Evolutionary conservation across 345 rosid species (phyloP).

Genomic region (Syzygium jambos): DNA sequence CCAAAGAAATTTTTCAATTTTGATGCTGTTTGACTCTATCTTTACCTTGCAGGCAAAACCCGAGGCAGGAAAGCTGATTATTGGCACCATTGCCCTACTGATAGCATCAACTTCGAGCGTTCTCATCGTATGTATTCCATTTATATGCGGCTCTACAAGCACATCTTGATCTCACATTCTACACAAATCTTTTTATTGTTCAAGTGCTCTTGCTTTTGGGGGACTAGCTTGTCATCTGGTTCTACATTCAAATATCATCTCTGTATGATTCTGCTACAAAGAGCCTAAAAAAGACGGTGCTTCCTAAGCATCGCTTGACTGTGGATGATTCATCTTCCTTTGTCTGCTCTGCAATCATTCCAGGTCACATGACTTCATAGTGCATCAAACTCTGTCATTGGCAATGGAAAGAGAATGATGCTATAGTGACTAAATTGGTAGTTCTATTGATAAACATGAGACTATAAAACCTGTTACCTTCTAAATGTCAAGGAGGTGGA

Average conservation of each 20-base stretch:
- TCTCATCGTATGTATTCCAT: slow-evolving; percentile 42
- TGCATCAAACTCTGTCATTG: neutral
- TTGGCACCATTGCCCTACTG: slow-evolving; percentile 69
- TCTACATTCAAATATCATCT: neutral
- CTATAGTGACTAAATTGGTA: neutral
- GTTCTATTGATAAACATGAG: neutral
- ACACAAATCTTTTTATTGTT: neutral
- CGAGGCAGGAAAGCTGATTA: slow-evolving; percentile 61
- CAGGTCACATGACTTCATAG: neutral
- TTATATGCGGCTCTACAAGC: neutral
- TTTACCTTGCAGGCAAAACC: slow-evolving; percentile 54
- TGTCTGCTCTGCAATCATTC: neutral
- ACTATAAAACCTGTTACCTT: neutral
- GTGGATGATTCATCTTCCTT: neutral
- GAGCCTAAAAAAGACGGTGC: neutral
- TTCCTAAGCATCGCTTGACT: neutral
- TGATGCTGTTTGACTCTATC: neutral
- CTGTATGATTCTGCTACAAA: neutral
- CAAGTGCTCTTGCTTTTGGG: neutral
- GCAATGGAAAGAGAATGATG: neutral
- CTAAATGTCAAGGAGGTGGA: neutral
- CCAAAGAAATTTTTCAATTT: neutral
- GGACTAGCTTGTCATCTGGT: neutral
- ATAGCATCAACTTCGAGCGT: slow-evolving; percentile 65
- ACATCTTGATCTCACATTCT: neutral